phyloP scores from a whole-genome alignment of 1,284 basidiomycete species.

The Austroboletus olivaceoglutinosus region DNA sequence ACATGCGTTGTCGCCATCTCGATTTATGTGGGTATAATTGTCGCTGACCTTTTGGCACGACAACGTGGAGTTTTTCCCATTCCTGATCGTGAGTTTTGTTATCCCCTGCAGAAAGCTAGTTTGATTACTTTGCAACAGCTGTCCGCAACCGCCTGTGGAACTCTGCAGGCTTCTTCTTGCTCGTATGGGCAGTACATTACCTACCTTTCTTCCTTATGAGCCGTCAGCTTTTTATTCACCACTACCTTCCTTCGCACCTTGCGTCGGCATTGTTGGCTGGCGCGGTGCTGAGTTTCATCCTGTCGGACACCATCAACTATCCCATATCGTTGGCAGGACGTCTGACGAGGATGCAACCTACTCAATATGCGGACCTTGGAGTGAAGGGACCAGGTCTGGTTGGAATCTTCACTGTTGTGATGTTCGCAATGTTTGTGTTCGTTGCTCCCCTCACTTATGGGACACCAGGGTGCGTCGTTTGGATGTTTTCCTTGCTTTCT shows the following conservation, averaged over 20 bases:
- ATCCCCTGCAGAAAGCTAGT: neutral
- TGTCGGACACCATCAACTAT: conserved; percentile 91
- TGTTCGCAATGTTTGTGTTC: conserved; percentile 73
- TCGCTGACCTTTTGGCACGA: conserved; percentile 86
- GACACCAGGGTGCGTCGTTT: conserved; percentile 72
- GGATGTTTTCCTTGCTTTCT: conserved; percentile 1
- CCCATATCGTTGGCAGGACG: conserved; percentile 76
- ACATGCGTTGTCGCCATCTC: conserved; percentile 81
- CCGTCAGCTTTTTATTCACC: conserved; percentile 95
- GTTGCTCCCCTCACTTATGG: conserved; percentile 90
- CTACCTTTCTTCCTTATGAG: conserved; percentile 98
- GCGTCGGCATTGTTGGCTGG: conserved; percentile 91
- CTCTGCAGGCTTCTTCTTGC: conserved; percentile 91
- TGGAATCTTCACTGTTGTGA: conserved; percentile 53
- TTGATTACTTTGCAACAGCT: conserved; percentile 43
- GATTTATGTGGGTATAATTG: conserved; percentile 86
- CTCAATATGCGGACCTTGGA: conserved; percentile 71
- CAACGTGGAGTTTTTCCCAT: conserved; percentile 85
- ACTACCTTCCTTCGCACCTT: conserved; percentile 95
- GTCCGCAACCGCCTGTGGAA: conserved; percentile 93
- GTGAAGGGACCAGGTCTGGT: conserved; percentile 65
- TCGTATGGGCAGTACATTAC: conserved; percentile 96
- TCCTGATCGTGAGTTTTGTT: conserved; percentile 65
- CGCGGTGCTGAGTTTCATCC: conserved; percentile 86
- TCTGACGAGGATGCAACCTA: conserved; percentile 58